A percentile compares a stretch with the other conserved stretches of the same genome.
Evolutionary conservation across 2,329 filamentous ascomycete genomes (phyloP).

Genomic region (Diaporthe vexans): DNA sequence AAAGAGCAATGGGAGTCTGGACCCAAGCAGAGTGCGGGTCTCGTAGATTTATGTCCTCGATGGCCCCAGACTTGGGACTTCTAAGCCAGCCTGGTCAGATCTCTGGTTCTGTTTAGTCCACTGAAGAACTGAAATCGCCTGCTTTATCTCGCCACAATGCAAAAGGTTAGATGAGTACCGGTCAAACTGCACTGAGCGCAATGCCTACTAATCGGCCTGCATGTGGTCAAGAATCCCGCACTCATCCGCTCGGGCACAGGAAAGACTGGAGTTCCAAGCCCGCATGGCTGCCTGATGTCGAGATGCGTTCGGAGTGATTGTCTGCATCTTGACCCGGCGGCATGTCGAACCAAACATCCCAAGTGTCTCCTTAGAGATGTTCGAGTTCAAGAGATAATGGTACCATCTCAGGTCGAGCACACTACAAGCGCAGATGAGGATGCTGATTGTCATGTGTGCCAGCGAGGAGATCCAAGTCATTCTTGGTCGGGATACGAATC

Average conservation of each 20-base stretch:
- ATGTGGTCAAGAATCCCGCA: not conserved
- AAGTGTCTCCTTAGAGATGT: not conserved
- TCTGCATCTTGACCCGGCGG: constrained; percentile 8
- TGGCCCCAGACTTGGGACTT: not conserved
- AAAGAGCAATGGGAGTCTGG: not conserved
- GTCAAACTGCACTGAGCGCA: not conserved
- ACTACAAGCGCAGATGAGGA: not conserved
- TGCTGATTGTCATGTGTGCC: not conserved
- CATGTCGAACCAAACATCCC: constrained; percentile 6
- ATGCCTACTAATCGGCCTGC: not conserved
- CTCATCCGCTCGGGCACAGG: not conserved
- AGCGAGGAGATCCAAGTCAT: not conserved
- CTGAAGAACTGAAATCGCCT: not conserved
- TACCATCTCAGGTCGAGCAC: not conserved
- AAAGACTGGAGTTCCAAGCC: not conserved
- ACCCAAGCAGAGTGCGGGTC: not conserved
- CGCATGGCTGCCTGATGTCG: constrained; percentile 27
- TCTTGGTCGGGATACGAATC: not conserved
- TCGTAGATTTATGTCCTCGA: not conserved
- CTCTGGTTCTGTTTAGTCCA: not conserved
- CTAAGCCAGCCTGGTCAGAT: too few relatives aligned
- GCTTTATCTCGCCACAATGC: not conserved
- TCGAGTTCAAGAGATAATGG: not conserved
- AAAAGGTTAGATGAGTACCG: constrained; percentile 11
- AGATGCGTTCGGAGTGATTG: constrained; percentile 16